Base-by-base conservation (phyloP, 2,329 filamentous ascomycete genomes). In the Talaromyces verruculosus region DNA sequence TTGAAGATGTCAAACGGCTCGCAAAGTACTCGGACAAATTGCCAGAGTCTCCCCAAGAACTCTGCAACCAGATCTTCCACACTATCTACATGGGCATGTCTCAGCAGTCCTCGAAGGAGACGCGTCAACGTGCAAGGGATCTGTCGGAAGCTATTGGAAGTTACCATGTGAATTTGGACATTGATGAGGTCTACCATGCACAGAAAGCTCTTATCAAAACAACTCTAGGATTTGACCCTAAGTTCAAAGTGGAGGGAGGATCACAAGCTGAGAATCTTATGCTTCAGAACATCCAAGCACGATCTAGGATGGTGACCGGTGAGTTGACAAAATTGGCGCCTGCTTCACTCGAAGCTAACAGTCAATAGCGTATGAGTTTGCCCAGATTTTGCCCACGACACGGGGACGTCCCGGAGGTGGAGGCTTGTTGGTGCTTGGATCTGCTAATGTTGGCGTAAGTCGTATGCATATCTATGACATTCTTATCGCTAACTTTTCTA, bases 41-140 rank as follows among this genome's bases (percentile, higher is more conserved):
- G 0, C 86, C 87, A 1, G 78, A 79, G 28, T 85, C 83, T 0
- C 80, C 88, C 0, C 79, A 89, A 69, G 85, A 89, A 49, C 80
- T 90, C 25, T 87, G 82, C 66, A 77, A 78, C 59, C 77, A 80
- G 2, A 79, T 89, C 19, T 86, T 89, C 68, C 83, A 84, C 68
- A 91, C 88, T 1, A 30, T 91, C 76, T 90, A 87, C 77, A 89
- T 91, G 87, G 90, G 89, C 5, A 92, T 71, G 67, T 91, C 87
- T 74, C 79, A 82, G 69, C 85, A 89, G 68, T 88, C 88, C 63
- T 87, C 84, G 47, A 78, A 79, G 41, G 88, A 91, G 68, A 92
- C 90, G 0, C 80, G 90, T 6, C 79, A 81, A 59, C 82, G 91
- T 47, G 89, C 91, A 1, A 84, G 84, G 71, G 82, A 85, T 1